A percentile compares a stretch with the other conserved stretches of the same genome.
These are phyloP conservation scores for Spergularia bocconei DNA, from an alignment of 148 eudicot species.

Conservation along the genomic window DNA sequence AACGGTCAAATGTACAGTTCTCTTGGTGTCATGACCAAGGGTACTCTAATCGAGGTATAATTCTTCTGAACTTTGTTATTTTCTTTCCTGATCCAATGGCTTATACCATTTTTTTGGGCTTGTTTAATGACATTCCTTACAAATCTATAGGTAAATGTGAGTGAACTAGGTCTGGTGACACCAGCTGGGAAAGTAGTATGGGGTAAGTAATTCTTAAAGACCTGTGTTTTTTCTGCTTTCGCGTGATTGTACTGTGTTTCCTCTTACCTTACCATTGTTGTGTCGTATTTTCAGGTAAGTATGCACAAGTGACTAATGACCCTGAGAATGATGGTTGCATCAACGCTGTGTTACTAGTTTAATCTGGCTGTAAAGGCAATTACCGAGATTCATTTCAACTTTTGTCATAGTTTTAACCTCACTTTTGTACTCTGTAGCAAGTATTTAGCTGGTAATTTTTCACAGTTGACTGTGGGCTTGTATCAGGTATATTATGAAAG, in stretches of 20 bases:
- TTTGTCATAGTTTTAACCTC: neutral
- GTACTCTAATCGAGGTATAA: slow-evolving; percentile 88
- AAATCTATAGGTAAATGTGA: slow-evolving; percentile 69
- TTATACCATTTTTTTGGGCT: neutral
- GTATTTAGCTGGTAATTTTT: neutral
- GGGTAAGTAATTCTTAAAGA: slow-evolving; percentile 52
- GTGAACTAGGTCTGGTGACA: slow-evolving; percentile 93
- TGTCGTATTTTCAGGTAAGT: slow-evolving; percentile 63
- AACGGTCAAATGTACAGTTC: slow-evolving; percentile 94
- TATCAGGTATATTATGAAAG: neutral
- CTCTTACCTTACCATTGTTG: neutral
- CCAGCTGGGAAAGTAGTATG: slow-evolving; percentile 99
- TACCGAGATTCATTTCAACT: neutral
- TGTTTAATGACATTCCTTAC: neutral
- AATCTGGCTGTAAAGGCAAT: neutral
- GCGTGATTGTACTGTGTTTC: neutral
- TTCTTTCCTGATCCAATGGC: neutral
- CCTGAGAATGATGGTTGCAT: slow-evolving; percentile 99
- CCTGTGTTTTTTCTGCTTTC: neutral
- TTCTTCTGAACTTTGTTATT: neutral
- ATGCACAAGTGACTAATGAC: slow-evolving; percentile 95
- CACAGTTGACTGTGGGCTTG: neutral
- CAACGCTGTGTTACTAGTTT: slow-evolving; percentile 84
- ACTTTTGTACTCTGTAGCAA: neutral
- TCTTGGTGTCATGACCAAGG: slow-evolving; percentile 90